Percentiles rank a stretch among this genome's conserved stretches.
Evolutionary conservation across 176 grass and related monocot genomes (phyloP).

Genomic region (Phoenix dactylifera): DNA sequence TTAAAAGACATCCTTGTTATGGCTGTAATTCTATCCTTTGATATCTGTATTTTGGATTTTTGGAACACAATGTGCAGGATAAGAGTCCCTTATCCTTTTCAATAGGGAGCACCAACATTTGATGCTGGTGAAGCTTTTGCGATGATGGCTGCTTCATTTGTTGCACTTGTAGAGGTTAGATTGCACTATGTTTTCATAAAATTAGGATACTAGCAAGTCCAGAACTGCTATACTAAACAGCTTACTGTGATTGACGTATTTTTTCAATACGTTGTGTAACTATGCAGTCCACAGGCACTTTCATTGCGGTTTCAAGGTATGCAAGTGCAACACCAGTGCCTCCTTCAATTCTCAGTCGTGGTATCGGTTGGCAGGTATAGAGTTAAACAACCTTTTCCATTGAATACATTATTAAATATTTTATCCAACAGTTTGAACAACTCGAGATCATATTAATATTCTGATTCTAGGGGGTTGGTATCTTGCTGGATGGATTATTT

Average conservation of each 20-base stretch:
- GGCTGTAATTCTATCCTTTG: background rate
- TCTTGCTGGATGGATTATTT: conserved; percentile 92
- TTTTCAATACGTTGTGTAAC: too few relatives aligned
- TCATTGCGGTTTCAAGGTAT: conserved; percentile 92
- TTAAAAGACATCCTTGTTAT: conserved; percentile 2
- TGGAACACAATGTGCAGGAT: conserved; percentile 33
- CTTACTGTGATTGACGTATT: too few relatives aligned
- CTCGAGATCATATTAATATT: conserved; percentile 2
- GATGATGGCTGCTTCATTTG: conserved; percentile 98
- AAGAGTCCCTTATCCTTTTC: conserved; percentile 98
- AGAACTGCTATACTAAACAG: too few relatives aligned
- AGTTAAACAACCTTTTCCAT: too few relatives aligned
- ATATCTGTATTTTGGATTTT: background rate
- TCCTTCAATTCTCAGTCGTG: conserved; percentile 91
- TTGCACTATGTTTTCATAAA: background rate
- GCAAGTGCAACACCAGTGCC: conserved; percentile 86
- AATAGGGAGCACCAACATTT: conserved; percentile 91
- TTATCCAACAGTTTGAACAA: background rate
- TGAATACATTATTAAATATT: background rate
- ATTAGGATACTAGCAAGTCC: too few relatives aligned
- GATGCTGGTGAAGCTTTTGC: conserved; percentile 99
- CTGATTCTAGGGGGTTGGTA: conserved; percentile 68
- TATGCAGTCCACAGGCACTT: conserved; percentile 87
- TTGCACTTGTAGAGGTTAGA: conserved; percentile 81
- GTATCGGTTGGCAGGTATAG: conserved; percentile 88